phyloP scores from a whole-genome alignment of 306 rosid species.

The Boehmeria nivea region DNA sequence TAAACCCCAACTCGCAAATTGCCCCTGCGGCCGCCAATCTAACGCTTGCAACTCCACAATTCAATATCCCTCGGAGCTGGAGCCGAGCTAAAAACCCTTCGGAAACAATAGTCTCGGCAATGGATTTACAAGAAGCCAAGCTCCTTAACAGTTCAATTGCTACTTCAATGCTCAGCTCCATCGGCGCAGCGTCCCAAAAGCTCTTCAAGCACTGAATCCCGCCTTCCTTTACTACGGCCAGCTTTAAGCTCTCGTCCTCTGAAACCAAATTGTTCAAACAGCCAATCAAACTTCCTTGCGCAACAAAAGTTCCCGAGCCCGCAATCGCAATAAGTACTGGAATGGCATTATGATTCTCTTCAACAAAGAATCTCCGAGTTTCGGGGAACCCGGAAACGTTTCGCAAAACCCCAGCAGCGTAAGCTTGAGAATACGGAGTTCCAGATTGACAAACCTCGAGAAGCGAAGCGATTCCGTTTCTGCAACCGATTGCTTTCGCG shows the following conservation, averaged over 20 bases:
- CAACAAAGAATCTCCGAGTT: constrained; percentile 53
- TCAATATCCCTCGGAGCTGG: constrained; percentile 49
- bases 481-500: constrained; percentile 70
- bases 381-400: constrained; percentile 55
- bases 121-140: constrained; percentile 34
- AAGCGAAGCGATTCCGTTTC: constrained; percentile 79
- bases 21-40: constrained; percentile 65
- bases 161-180: constrained; percentile 50
- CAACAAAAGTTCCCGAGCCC: constrained; percentile 60
- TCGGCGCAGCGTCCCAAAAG: constrained; percentile 63
- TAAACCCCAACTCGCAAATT: constrained; percentile 52
- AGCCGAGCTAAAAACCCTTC: constrained; percentile 48
- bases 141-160: constrained; percentile 57
- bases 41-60: constrained; percentile 59
- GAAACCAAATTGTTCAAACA: constrained; percentile 65
- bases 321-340: constrained; percentile 53
- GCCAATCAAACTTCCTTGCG: constrained; percentile 68
- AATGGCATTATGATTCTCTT: constrained; percentile 50
- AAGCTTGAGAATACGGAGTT: constrained; percentile 77
- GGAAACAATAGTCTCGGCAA: constrained; percentile 52
- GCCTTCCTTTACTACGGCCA: constrained; percentile 55
- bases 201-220: constrained; percentile 65
- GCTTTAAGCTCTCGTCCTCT: constrained; percentile 48
- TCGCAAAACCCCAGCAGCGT: constrained; percentile 68
- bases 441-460: constrained; percentile 81